A percentile compares a stretch with the other conserved stretches of the same genome.
Evolutionary conservation across 179 eudicot genomes (phyloP).

Genomic region (Gypsophila paniculata): DNA sequence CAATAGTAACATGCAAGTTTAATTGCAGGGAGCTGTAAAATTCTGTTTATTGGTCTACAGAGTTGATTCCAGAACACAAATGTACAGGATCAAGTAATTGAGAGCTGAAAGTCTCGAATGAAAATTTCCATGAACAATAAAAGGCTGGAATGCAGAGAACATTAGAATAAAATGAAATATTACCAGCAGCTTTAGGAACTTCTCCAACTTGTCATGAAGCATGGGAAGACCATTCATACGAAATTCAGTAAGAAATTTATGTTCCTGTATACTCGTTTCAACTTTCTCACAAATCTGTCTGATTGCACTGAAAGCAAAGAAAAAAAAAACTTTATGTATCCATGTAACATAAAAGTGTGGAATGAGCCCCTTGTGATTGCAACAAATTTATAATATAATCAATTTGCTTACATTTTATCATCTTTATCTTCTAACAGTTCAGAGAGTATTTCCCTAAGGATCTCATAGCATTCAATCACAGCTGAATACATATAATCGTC

Average conservation of each 20-base stretch:
- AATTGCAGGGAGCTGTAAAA: constrained; percentile 10
- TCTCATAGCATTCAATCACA: constrained; percentile 87
- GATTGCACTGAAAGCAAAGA: constrained; percentile 56
- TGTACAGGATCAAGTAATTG: background rate
- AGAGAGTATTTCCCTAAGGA: constrained; percentile 53
- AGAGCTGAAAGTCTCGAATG: background rate
- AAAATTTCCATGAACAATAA: background rate
- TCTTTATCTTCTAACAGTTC: constrained; percentile 50
- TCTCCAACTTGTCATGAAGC: constrained; percentile 83
- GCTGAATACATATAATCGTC: constrained; percentile 89
- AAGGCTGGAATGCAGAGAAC: background rate
- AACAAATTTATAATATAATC: background rate
- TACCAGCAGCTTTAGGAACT: constrained; percentile 74
- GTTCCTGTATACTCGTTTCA: constrained; percentile 41
- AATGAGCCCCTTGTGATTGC: background rate
- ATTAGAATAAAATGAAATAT: constrained; percentile 10
- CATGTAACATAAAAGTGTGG: constrained; percentile 5
- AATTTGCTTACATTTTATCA: constrained; percentile 58
- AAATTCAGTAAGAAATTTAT: constrained; percentile 57
- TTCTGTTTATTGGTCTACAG: constrained; percentile 11
- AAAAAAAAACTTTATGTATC: constrained; percentile 15
- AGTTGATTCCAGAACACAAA: constrained; percentile 10
- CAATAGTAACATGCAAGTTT: background rate
- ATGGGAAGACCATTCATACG: constrained; percentile 69
- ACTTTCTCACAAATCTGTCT: constrained; percentile 53